Base-by-base conservation (phyloP, 768 basidiomycete genomes). In the Chlorophyllum brunneum region DNA sequence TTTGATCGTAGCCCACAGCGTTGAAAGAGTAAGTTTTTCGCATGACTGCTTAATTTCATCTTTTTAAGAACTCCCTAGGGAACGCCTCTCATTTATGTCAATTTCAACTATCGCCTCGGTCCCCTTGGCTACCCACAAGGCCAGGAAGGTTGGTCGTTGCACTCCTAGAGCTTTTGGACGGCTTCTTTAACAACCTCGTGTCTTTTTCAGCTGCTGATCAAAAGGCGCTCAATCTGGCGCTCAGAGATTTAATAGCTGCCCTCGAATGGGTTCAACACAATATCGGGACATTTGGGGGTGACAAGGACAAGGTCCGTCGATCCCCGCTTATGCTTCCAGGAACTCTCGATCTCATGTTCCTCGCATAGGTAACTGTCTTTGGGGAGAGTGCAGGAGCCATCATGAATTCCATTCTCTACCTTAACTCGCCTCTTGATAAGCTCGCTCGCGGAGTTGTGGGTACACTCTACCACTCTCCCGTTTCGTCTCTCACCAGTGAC, bases 371-470 rank as follows among this genome's bases (percentile, higher is more conserved):
- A 2, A 81, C 78, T 2, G 61, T 77, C 23, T 75, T 76, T 46
- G 82, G 81, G n/a, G 72, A 82, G 55, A 76, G 74, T 36, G 81
- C 81, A 7, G 81, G 81, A 5, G 76, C 80, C 16, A 75, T 76
- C 45, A 65, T 64, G 56, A 70, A 70, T n/a, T 60, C 70, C 1
- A 63, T 76, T 47, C 67, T 73, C 23, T 69, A 70, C 49, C 62
- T 74, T 37, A 68, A 70, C 55, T 67, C 65, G 2, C 60, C 56
- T 20, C 58, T 72, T 29, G 63, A 63, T 38, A 60, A 61, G 23
- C 52, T 72, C 9, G 71, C 69, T 11, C 61, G 70, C 23, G 74
- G 60, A 23, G 74, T 68, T 13, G 65, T 63, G 39, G 36, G 56
- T 39, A 16, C 15, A 11, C 13, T 27, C n/a, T 8, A 24, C 8